Base-by-base conservation (phyloP, 495 filamentous ascomycete species). In the Aspergillus kassunensis region DNA sequence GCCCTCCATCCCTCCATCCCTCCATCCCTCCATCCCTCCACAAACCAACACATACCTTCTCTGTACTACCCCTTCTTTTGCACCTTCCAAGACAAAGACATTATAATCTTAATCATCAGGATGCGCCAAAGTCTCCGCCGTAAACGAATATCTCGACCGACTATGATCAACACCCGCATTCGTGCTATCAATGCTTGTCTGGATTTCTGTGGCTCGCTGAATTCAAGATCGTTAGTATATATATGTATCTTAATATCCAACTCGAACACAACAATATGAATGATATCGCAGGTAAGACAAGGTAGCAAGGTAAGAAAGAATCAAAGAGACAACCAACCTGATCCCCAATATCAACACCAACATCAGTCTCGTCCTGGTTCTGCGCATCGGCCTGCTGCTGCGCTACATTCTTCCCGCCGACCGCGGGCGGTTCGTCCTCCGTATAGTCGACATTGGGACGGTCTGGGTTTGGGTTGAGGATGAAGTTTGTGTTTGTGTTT, bases 401-500 rank as follows among this genome's bases (percentile, higher is more conserved):
- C 1, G 41, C 41, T 27, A 43, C 21, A 18, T 43, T 43, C 23
- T 70, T 30, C 68, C 64, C 31, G 25, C n/a, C 41, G 44, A 18
- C 18, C 1, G 41, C 41, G 13, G 29, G 39, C 20, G 10, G 11
- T 9, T 43, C 76, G 70, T n/a, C 74, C 77, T 75, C 80, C 39
- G 80, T 76, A 16, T 72, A 71, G 19, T 68, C 67, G 15, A 84
- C 80, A 50, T 85, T 78, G 11, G 31, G 30, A 8, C 51, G n/a
- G 25, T 54, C 23, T 25, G 27, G 16, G 42, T 45, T 30, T 2
- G 18, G 4, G 24, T 27, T 27, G 4, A 4, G 24, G 24, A 9
- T 4, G 4, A 27, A 9, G 30, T 46, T 46, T 35, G 30, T 29
- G 44, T 46, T 35, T 20, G 23, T 33, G 43, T 29, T 44, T 23